Evolutionary conservation across 768 basidiomycete species (phyloP).

Genomic region (Chalciporus pseudorubinellus): DNA sequence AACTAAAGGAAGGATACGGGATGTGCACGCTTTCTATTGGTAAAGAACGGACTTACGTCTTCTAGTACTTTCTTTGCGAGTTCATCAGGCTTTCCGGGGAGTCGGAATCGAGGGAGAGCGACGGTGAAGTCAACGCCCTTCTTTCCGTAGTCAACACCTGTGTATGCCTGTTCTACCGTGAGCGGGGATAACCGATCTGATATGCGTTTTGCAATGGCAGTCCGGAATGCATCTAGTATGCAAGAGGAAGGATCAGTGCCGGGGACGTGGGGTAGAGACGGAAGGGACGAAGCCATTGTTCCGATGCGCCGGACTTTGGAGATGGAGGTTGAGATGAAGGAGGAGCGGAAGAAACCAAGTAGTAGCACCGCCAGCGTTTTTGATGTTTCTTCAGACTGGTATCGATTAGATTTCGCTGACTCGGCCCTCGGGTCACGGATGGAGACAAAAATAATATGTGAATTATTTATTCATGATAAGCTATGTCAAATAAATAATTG

Average conservation of each 20-base stretch:
- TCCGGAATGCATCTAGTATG: conserved; percentile 74
- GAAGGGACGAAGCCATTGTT: conserved; percentile 32
- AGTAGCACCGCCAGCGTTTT: conserved; percentile 10
- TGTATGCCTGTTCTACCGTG: conserved; percentile 73
- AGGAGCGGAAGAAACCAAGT: conserved; percentile 1
- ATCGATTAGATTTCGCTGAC: conserved; percentile 9
- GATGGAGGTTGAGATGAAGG: neutral
- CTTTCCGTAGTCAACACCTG: conserved; percentile 86
- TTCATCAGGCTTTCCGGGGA: conserved; percentile 80
- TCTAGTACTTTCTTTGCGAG: conserved; percentile 71
- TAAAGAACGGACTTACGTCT: conserved; percentile 47
- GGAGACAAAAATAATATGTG: neutral
- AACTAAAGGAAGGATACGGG: conserved; percentile 50
- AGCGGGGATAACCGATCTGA: conserved; percentile 63
- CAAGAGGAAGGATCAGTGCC: conserved; percentile 62
- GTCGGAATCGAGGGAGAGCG: conserved; percentile 86
- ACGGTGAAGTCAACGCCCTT: conserved; percentile 94
- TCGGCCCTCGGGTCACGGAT: neutral
- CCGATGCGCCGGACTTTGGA: conserved; percentile 5
- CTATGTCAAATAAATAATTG: neutral
- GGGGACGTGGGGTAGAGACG: conserved; percentile 41
- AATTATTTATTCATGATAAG: neutral
- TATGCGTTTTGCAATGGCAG: conserved; percentile 72
- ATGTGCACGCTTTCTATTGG: conserved; percentile 2
- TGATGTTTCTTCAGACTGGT: neutral